phyloP scores from a whole-genome alignment of 78 protist species.

The Andalucia godoyi region DNA sequence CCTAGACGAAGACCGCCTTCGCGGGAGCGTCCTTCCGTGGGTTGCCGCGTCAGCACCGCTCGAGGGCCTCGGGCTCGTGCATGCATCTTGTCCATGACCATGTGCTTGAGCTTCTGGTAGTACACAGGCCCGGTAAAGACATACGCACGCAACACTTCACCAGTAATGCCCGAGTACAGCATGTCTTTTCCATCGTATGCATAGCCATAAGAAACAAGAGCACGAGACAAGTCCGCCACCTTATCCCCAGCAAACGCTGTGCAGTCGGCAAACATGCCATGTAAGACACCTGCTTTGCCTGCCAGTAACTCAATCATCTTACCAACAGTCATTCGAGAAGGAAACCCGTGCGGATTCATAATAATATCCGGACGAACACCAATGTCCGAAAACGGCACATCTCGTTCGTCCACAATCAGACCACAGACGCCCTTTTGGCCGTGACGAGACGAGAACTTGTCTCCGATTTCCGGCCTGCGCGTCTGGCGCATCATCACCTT shows the following conservation, averaged over 20 bases:
- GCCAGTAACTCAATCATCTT: slow-evolving; percentile 92
- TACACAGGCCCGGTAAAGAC: slow-evolving; percentile 98
- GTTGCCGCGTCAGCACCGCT: slow-evolving; percentile 96
- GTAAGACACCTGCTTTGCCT: slow-evolving; percentile 87
- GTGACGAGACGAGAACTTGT: slow-evolving; percentile 97
- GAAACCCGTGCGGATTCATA: slow-evolving; percentile 99
- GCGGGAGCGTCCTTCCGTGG: slow-evolving; percentile 97
- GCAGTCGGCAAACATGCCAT: slow-evolving; percentile 48
- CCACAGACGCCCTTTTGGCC: slow-evolving; percentile 99
- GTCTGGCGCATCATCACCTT: slow-evolving; percentile 67
- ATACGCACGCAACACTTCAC: slow-evolving; percentile 80
- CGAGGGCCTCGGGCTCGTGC: slow-evolving; percentile 93
- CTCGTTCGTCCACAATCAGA: slow-evolving; percentile 84
- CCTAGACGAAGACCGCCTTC: slow-evolving; percentile 99
- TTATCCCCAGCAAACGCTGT: slow-evolving; percentile 86
- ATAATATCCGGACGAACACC: slow-evolving; percentile 98
- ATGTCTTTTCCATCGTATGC: slow-evolving; percentile 92
- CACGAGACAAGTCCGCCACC: slow-evolving; percentile 55
- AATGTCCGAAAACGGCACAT: slow-evolving; percentile 92
- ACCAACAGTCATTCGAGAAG: slow-evolving; percentile 93
- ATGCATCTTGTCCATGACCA: slow-evolving; percentile 99
- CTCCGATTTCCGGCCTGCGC: slow-evolving; percentile 96
- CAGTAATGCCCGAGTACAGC: slow-evolving; percentile 70
- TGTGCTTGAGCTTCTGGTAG: slow-evolving; percentile 98
- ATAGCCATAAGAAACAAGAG: slow-evolving; percentile 81